Percentiles rank a stretch among this genome's conserved stretches.
Conservation (phyloP, 768 basidiomycete genomes). For the Tylopilus vinaceipallidus region DNA sequence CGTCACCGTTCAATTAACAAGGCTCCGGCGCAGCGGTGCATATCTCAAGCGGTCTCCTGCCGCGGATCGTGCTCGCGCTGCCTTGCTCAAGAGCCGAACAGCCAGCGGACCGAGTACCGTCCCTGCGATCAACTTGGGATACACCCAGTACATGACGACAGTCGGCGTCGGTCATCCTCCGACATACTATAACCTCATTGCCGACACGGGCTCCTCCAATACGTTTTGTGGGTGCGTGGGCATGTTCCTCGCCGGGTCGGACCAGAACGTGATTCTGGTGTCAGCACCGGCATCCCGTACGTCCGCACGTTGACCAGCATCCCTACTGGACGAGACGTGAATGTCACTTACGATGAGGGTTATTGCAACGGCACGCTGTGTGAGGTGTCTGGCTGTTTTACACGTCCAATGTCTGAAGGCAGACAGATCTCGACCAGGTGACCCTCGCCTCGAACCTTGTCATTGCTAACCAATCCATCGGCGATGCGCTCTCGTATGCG, state of each 20-base stretch:
- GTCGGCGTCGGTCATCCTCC: slow-evolving; percentile 28
- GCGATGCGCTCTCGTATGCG: slow-evolving; percentile 17
- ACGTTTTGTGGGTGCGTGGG: slow-evolving; percentile 25
- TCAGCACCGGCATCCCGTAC: slow-evolving; percentile 21
- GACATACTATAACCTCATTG: slow-evolving; percentile 28
- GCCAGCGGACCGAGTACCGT: slow-evolving; percentile 11
- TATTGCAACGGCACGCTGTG: slow-evolving; percentile 37
- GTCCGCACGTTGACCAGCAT: slow-evolving; percentile 23
- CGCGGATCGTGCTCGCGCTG: slow-evolving; percentile 18
- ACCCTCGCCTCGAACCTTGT: slow-evolving; percentile 23
- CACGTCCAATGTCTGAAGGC: not conserved
- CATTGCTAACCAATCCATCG: slow-evolving; percentile 31
- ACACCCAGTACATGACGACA: slow-evolving; percentile 17
- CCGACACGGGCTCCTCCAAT: slow-evolving; percentile 35
- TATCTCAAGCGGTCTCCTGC: slow-evolving; percentile 19
- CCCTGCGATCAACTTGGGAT: slow-evolving; percentile 12
- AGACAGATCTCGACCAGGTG: slow-evolving; percentile 26
- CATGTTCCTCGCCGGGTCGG: not conserved
- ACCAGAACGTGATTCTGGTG: not conserved
- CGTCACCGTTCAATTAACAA: slow-evolving; percentile 11
- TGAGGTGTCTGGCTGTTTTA: not conserved
- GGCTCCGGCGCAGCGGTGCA: slow-evolving; percentile 8
- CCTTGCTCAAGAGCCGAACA: slow-evolving; percentile 3
- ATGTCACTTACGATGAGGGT: slow-evolving; percentile 12
- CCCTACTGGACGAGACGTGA: slow-evolving; percentile 22